Percentiles rank a stretch among this genome's conserved stretches.
Evolutionary conservation across 2,329 filamentous ascomycete species (phyloP).

Genomic region (Xylaria polymorpha): DNA sequence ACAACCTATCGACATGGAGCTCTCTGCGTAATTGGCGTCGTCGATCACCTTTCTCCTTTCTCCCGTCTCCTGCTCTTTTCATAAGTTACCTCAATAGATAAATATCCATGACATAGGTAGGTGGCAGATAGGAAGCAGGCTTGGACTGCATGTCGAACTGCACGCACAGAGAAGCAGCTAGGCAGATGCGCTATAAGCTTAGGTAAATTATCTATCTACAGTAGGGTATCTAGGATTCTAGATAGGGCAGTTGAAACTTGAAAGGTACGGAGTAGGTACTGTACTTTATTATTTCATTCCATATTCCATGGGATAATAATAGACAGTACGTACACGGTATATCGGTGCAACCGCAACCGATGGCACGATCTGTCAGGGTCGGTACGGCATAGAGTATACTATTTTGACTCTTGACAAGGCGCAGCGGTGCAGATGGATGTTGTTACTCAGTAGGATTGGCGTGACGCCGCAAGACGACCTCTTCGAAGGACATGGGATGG

Average conservation of each 20-base stretch:
- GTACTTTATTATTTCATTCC: background rate
- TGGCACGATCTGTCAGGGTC: background rate
- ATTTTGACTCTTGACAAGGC: constrained; percentile 19
- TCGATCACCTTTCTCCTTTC: background rate
- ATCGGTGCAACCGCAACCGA: background rate
- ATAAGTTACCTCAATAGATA: background rate
- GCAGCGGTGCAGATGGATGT: constrained; percentile 18
- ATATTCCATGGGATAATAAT: constrained; percentile 8
- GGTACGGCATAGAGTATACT: background rate
- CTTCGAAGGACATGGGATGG: background rate
- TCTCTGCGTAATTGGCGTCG: constrained; percentile 6
- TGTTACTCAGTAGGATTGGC: constrained; percentile 8
- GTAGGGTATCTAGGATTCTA: background rate
- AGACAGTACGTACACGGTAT: background rate
- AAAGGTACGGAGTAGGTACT: background rate
- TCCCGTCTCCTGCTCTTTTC: background rate
- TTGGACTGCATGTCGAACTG: background rate
- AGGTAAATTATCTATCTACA: background rate
- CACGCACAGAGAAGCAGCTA: no score
- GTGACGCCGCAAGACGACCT: constrained; percentile 10
- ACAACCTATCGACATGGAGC: background rate
- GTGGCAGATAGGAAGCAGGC: background rate
- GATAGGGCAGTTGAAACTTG: background rate
- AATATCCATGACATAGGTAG: background rate
- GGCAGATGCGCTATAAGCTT: background rate